Evolutionary conservation across 2,329 filamentous ascomycete genomes (phyloP).

Genomic region (Lecanosticta acicola): DNA sequence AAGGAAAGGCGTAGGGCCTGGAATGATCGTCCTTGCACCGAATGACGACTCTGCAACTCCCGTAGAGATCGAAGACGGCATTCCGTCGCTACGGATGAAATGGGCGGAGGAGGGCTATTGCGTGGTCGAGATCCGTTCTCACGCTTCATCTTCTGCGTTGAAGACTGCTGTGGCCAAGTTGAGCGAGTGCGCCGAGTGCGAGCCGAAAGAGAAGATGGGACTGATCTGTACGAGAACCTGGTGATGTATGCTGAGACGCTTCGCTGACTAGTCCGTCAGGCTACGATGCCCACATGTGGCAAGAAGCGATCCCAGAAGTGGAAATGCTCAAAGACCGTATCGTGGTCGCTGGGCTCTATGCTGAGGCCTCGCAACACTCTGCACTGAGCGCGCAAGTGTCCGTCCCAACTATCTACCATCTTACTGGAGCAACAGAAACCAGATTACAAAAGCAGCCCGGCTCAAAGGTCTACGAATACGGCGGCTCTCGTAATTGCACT

Average conservation of each 20-base stretch:
- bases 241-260: no score
- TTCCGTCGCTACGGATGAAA: conserved; percentile 41
- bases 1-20: conserved; percentile 19
- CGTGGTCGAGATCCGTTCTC: conserved; percentile 50
- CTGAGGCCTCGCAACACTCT: conserved; percentile 15
- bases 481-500: conserved; percentile 37
- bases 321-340: conserved; percentile 24
- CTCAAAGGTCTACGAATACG: conserved; percentile 40
- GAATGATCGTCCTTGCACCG: conserved; percentile 19
- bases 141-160: conserved; percentile 13
- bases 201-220: conserved; percentile 38
- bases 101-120: conserved; percentile 68
- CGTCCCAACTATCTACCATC: conserved; percentile 25
- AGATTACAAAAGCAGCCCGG: conserved; percentile 9
- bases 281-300: conserved; percentile 14
- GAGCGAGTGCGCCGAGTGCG: conserved; percentile 27
- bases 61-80: conserved; percentile 20
- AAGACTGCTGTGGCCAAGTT: conserved; percentile 23
- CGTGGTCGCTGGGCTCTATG: conserved; percentile 33
- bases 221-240: no score
- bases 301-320: conserved; percentile 24
- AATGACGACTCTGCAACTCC: conserved; percentile 9
- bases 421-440: conserved; percentile 20
- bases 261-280: background rate
- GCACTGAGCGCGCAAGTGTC: conserved; percentile 15